These are phyloP conservation scores for Cyclotella choctawhatcheeana DNA, from an alignment of 108 stramenopile genomes.

Conservation along the genomic window DNA sequence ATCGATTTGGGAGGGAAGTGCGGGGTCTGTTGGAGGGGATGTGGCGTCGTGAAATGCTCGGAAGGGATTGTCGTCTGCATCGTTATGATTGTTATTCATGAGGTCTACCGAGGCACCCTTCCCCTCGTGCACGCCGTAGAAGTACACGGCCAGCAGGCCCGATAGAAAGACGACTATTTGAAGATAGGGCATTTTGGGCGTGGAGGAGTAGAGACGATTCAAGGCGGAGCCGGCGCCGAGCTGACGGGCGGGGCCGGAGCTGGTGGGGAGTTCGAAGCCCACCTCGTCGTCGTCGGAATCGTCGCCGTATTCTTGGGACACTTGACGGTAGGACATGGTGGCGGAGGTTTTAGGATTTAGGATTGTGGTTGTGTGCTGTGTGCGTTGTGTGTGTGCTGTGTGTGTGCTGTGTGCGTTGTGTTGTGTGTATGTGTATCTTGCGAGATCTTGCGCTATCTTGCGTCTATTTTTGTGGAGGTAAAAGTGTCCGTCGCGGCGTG, in stretches of 20 bases:
- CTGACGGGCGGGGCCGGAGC: not conserved
- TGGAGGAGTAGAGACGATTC: not conserved
- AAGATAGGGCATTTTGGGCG: not conserved
- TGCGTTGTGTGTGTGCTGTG: no score
- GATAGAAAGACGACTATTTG: constrained; percentile 6
- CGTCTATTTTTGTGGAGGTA: no score
- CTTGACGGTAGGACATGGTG: constrained; percentile 12
- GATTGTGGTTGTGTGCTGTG: no score
- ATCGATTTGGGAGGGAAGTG: no score
- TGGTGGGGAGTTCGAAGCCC: constrained; percentile 9
- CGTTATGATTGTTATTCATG: not conserved
- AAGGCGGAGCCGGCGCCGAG: constrained; percentile 7
- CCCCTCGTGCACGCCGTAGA: constrained; percentile 28
- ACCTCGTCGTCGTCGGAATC: constrained; percentile 2
- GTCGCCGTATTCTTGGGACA: constrained; percentile 23
- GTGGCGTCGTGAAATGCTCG: not conserved
- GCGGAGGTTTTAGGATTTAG: not conserved
- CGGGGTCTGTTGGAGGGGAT: not conserved
- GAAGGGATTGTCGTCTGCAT: not conserved
- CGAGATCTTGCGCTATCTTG: no score
- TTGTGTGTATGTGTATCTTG: no score
- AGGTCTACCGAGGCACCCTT: constrained; percentile 3
- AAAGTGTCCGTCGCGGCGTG: no score
- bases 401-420: no score
- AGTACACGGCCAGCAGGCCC: constrained; percentile 23